Conservation (phyloP, 352 stramenopile genomes). For the Phytophthora multivora region DNA sequence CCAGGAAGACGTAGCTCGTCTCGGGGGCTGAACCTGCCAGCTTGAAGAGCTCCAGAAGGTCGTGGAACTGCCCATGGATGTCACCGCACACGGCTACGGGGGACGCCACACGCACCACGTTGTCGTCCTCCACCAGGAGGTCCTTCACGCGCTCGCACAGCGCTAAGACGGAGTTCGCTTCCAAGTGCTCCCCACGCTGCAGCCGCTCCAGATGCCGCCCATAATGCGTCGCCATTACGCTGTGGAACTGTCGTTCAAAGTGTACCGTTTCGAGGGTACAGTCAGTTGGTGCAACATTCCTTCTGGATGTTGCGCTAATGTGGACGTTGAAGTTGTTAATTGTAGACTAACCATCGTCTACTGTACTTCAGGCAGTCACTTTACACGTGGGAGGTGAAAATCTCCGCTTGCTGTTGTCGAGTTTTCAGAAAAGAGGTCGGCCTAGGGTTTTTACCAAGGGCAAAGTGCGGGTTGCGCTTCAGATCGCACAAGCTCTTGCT, state of each 20-base stretch:
- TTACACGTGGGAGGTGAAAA: too few species aligned
- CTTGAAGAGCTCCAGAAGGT: slow-evolving; percentile 94
- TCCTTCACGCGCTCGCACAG: slow-evolving; percentile 78
- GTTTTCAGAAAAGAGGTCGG: too few species aligned
- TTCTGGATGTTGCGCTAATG: background rate
- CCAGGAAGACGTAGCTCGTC: slow-evolving; percentile 95
- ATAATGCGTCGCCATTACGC: slow-evolving; percentile 36
- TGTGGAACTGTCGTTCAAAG: background rate
- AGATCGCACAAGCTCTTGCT: too few species aligned
- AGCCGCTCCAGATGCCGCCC: slow-evolving; percentile 63
- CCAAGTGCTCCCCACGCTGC: slow-evolving; percentile 57
- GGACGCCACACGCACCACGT: slow-evolving; percentile 75
- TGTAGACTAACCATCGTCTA: too few species aligned
- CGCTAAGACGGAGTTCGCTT: slow-evolving; percentile 55
- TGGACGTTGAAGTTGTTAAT: background rate
- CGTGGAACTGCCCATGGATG: slow-evolving; percentile 98
- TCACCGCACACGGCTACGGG: slow-evolving; percentile 92
- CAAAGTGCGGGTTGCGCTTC: too few species aligned
- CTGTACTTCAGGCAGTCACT: too few species aligned
- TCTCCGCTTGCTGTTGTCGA: too few species aligned
- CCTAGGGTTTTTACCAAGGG: too few species aligned
- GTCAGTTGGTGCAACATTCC: background rate
- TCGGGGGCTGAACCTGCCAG: slow-evolving; percentile 87
- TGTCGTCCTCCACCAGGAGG: slow-evolving; percentile 77
- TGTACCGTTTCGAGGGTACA: background rate